Evolutionary conservation across 1,284 basidiomycete genomes (phyloP).

Genomic region (Pterulicium gracile): DNA sequence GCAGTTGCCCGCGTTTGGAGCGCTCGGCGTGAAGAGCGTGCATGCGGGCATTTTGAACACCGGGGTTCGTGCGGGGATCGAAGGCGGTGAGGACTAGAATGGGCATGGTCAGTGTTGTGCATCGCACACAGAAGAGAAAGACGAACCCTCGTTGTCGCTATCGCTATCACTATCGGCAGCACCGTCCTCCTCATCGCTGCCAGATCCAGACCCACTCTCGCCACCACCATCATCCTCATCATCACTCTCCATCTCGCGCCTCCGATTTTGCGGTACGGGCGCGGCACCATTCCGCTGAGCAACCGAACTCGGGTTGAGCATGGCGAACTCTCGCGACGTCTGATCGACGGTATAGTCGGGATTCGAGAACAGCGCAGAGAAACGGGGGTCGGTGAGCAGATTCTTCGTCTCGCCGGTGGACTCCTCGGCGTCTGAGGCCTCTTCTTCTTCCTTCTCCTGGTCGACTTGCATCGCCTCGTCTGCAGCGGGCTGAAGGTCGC

Average conservation of each 20-base stretch:
- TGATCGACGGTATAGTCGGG: constrained; percentile 94
- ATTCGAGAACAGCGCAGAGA: constrained; percentile 87
- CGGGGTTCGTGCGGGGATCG: constrained; percentile 30
- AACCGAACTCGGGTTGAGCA: constrained; percentile 82
- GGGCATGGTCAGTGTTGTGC: too few relatives aligned
- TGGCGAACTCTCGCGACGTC: constrained; percentile 73
- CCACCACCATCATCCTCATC: constrained; percentile 33
- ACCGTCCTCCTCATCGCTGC: constrained; percentile 40
- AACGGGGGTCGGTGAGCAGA: constrained; percentile 82
- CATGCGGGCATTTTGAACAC: constrained; percentile 31
- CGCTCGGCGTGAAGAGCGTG: constrained; percentile 34
- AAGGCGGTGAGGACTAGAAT: constrained; percentile 38
- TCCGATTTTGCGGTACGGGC: constrained; percentile 84
- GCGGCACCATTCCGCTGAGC: constrained; percentile 57
- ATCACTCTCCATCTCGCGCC: constrained; percentile 69
- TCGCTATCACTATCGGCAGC: constrained; percentile 30
- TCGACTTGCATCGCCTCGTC: constrained; percentile 32
- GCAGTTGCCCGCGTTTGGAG: too few relatives aligned
- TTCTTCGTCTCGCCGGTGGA: constrained; percentile 25
- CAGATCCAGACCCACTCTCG: constrained; percentile 21
- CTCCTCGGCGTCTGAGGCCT: constrained; percentile 21
- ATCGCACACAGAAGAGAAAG: background rate
- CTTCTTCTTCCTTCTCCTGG: constrained; percentile 28
- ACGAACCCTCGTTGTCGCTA: constrained; percentile 41
- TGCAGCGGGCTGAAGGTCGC: constrained; percentile 22